phyloP scores from a whole-genome alignment of 164 flowering plant genomes.

The Liriodendron chinense region DNA sequence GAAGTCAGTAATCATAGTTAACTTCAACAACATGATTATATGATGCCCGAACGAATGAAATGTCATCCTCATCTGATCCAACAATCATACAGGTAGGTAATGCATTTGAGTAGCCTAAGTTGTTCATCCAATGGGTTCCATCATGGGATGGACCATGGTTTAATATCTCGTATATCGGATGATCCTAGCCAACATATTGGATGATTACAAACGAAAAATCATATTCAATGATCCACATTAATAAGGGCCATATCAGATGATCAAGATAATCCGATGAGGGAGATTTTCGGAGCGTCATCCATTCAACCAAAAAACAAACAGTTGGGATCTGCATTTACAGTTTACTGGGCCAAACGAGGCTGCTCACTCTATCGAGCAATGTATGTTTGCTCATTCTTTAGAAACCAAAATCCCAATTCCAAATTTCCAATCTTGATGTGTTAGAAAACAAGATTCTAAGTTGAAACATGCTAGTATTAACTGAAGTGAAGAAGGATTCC shows the following conservation, averaged over 20 bases:
- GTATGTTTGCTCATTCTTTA: no score
- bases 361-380: no score
- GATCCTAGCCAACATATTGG: background rate
- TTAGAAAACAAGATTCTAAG: background rate
- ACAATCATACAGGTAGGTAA: background rate
- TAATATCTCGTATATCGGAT: background rate
- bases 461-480: background rate
- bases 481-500: constrained; percentile 1
- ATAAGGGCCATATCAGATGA: background rate
- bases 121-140: background rate
- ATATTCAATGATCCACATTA: background rate
- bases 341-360: no score
- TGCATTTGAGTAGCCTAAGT: background rate
- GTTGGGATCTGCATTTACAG: no score
- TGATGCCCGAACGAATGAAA: background rate
- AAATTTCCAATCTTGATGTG: background rate
- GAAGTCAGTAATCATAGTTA: background rate
- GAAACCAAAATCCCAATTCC: background rate
- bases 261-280: background rate
- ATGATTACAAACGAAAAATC: background rate
- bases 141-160: background rate
- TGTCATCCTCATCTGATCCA: background rate
- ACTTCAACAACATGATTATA: background rate
- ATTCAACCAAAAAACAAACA: no score
- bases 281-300: no score